phyloP scores from a whole-genome alignment of 495 filamentous ascomycete species.

The Elasticomyces elasticus region DNA sequence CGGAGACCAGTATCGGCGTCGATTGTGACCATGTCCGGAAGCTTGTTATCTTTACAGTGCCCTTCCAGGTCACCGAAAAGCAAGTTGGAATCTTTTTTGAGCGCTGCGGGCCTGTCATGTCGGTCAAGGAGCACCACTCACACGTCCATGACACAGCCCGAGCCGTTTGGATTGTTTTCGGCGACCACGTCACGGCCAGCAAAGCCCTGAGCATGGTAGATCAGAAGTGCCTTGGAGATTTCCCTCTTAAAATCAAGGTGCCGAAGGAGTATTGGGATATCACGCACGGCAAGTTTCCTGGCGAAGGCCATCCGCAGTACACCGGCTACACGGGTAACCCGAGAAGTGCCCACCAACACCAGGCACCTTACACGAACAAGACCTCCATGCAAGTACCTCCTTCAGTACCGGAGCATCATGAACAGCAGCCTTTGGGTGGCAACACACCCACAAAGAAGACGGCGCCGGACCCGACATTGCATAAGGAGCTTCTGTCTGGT shows the following conservation, averaged over 20 bases:
- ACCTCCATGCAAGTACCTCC: background rate
- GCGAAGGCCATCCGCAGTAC: background rate
- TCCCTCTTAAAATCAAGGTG: constrained; percentile 5
- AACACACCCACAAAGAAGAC: background rate
- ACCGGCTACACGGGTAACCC: background rate
- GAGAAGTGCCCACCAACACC: background rate
- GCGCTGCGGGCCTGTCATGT: background rate
- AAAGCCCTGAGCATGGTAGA: constrained; percentile 1
- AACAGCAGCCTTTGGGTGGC: background rate
- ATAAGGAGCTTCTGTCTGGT: background rate
- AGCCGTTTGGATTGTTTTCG: constrained; percentile 4
- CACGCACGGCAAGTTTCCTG: background rate
- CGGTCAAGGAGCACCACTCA: background rate
- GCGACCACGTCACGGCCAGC: background rate
- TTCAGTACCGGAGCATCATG: background rate
- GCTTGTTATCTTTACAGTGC: background rate
- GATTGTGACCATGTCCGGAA: background rate
- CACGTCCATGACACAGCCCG: background rate
- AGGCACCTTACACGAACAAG: background rate
- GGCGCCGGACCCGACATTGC: background rate
- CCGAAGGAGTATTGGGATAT: constrained; percentile 11
- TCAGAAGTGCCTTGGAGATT: background rate
- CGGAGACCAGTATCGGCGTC: background rate
- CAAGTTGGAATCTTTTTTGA: background rate
- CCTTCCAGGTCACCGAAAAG: background rate